Base-by-base conservation (phyloP, 768 basidiomycete genomes). In the Leccinum subtestaceum region DNA sequence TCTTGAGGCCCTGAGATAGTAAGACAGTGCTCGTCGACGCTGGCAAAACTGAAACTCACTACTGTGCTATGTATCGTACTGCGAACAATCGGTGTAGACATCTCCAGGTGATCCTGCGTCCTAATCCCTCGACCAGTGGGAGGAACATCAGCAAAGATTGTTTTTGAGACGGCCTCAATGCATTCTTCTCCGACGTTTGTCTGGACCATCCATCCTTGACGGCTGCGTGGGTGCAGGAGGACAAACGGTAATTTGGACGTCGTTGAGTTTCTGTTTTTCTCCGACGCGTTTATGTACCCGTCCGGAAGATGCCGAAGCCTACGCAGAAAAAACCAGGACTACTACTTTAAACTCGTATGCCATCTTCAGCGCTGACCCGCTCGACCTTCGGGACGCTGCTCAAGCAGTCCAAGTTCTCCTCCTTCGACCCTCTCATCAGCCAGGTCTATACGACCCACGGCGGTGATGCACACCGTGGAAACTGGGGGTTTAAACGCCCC, bases 91-190 rank as follows among this genome's bases (percentile, higher is more conserved):
- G 9, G 3, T 91, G 85, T 89, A 73, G 81, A 78, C 84, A 73
- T 77, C 88, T 83, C 89, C 88, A 92, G 91, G 91, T 93, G 86
- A 87, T 93, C 91, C 85, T 81, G 90, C 91, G 78, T 93, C 91
- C 87, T 90, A 23, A 76, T 87, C 81, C 83, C 91, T 93, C 91
- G 74, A 93, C 91, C 91, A 82, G 73, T 70, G 91, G 91, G 91
- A 93, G 82, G 78, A 85, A 82, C 89, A 78, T 81, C 91, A 85
- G 91, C 90, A 85, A 82, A 86, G 89, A 92, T 82, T 91, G 91
- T 93, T 92, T 93, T 91, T 82, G 88, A 89, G 88, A 78, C 70
- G 67, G 53, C 73, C 57, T 11, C n/a, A 77, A 7, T 11, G 25
- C 13, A 4, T 71, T 72, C 52, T 55, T 92, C 88, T 91, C 72